These are phyloP conservation scores for Phylloporus sp. DNA, from an alignment of 768 basidiomycete genomes.

Conservation along the genomic window DNA sequence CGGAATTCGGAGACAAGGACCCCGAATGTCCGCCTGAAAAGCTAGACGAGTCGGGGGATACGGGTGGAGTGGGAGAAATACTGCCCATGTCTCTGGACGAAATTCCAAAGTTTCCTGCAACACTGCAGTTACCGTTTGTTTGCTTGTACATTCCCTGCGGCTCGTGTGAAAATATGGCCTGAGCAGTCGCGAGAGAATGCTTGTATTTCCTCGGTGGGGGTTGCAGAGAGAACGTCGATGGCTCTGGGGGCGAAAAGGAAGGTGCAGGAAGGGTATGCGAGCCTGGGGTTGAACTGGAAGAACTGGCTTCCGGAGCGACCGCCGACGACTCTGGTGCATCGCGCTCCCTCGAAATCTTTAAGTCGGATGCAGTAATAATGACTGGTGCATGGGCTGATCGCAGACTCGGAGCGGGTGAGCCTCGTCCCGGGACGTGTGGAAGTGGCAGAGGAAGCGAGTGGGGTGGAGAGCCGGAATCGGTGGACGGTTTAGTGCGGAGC, in stretches of 20 bases:
- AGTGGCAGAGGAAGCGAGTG: slow-evolving; percentile 32
- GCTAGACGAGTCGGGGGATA: background rate
- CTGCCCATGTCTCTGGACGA: slow-evolving; percentile 9
- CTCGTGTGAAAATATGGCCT: slow-evolving; percentile 1
- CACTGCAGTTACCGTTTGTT: slow-evolving; percentile 22
- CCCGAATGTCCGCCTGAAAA: slow-evolving; percentile 2
- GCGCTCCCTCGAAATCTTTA: slow-evolving; percentile 37
- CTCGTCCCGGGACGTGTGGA: slow-evolving; percentile 7
- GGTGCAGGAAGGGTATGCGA: slow-evolving; percentile 10
- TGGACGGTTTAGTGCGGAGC: slow-evolving; percentile 39
- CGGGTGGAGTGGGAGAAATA: slow-evolving; percentile 9
- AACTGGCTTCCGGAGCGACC: slow-evolving; percentile 7
- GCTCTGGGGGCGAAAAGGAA: slow-evolving; percentile 29
- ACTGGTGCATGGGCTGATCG: slow-evolving; percentile 20
- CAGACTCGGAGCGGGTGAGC: slow-evolving; percentile 26
- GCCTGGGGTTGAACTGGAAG: slow-evolving; percentile 30
- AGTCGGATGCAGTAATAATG: slow-evolving; percentile 26
- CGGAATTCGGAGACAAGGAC: slow-evolving; percentile 4
- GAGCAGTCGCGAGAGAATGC: slow-evolving; percentile 1
- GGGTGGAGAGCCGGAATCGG: slow-evolving; percentile 22
- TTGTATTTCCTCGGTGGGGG: slow-evolving; percentile 32
- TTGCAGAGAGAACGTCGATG: slow-evolving; percentile 30
- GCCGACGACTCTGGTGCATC: slow-evolving; percentile 23
- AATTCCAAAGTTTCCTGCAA: slow-evolving; percentile 30
- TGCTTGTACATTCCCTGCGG: slow-evolving; percentile 24